phyloP scores from a whole-genome alignment of 306 rosid genomes.

The Corylus heterophylla region DNA sequence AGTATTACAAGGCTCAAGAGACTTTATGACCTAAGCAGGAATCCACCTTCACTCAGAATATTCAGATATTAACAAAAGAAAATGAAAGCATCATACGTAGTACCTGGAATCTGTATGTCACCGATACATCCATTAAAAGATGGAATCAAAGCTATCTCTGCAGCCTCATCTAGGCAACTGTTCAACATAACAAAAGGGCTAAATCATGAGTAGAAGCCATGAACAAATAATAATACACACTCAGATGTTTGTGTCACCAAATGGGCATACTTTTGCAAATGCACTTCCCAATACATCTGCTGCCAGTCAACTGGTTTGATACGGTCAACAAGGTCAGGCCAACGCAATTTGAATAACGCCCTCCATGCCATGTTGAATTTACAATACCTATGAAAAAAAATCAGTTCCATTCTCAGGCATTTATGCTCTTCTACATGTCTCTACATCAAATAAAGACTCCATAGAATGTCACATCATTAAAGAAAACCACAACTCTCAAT shows the following conservation, averaged over 20 bases:
- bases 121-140: conserved; percentile 58
- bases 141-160: conserved; percentile 65
- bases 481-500: conserved; percentile 18
- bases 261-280: conserved; percentile 67
- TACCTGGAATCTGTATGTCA: conserved; percentile 74
- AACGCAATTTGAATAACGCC: conserved; percentile 46
- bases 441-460: conserved; percentile 20
- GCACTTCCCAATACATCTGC: conserved; percentile 79
- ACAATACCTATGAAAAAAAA: conserved; percentile 43
- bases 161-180: conserved; percentile 89
- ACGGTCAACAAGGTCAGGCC: conserved; percentile 48
- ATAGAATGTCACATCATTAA: conserved; percentile 13
- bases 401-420: not conserved
- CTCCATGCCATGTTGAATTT: conserved; percentile 57
- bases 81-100: conserved; percentile 5
- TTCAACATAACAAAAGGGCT: conserved; percentile 32
- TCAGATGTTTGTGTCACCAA: conserved; percentile 9
- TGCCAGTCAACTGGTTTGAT: conserved; percentile 62
- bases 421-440: not conserved
- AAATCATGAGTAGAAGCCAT: conserved; percentile 19
- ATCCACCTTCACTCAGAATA: conserved; percentile 20
- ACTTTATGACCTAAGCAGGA: conserved; percentile 18
- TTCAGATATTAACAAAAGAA: not conserved
- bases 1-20: not conserved
- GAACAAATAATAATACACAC: conserved; percentile 2